Evolutionary conservation across 345 rosid genomes (phyloP).

Genomic region (Pugionium cornutum): DNA sequence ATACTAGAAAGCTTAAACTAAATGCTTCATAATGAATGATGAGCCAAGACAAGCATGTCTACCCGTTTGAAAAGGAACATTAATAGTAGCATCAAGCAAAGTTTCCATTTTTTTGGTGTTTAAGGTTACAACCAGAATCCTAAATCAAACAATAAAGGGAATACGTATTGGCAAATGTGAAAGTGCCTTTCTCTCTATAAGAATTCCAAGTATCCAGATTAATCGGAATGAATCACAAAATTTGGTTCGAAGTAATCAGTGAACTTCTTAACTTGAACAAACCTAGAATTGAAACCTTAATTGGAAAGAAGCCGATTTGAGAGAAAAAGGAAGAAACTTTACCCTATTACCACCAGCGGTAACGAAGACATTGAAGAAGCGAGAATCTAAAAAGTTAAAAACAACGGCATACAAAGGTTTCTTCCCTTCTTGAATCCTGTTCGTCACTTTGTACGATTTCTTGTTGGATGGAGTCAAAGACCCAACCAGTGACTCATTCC

Average conservation of each 20-base stretch:
- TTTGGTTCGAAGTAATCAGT: no score
- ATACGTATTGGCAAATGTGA: no score
- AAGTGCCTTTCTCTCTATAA: no score
- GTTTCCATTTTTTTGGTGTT: constrained; percentile 13
- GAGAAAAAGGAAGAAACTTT: not conserved
- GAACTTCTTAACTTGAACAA: constrained; percentile 6
- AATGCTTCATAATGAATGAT: constrained; percentile 4
- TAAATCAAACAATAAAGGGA: constrained; percentile 8
- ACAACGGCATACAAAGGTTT: constrained; percentile 91
- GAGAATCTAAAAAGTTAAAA: constrained; percentile 90
- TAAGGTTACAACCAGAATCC: constrained; percentile 4
- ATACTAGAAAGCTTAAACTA: constrained; percentile 1
- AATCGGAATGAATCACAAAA: no score
- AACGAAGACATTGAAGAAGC: constrained; percentile 87
- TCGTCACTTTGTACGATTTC: constrained; percentile 75
- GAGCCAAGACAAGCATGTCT: not conserved
- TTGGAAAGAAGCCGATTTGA: not conserved
- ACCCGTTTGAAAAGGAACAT: constrained; percentile 3
- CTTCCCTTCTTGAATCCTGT: constrained; percentile 89
- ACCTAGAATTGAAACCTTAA: constrained; percentile 17
- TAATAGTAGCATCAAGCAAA: constrained; percentile 8
- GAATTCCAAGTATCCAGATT: no score
- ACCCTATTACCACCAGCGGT: constrained; percentile 97
- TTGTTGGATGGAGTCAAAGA: constrained; percentile 70
- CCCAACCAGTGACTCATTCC: constrained; percentile 86